Base-by-base conservation (phyloP, 2,329 filamentous ascomycete genomes). In the Sarocladium oryzae region DNA sequence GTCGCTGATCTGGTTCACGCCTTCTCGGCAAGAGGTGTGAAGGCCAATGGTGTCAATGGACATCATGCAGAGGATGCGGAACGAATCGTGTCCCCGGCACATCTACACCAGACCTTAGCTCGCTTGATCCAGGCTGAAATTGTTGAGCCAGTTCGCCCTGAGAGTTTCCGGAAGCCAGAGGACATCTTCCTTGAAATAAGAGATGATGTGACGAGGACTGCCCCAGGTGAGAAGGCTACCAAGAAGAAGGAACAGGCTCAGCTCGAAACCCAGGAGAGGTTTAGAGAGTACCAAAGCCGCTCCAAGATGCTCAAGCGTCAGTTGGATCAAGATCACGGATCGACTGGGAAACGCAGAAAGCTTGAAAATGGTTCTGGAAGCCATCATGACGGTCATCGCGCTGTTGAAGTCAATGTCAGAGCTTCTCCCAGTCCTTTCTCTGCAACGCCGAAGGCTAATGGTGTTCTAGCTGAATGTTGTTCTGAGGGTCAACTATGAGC, bases 401-500 rank as follows among this genome's bases (percentile, higher is more conserved):
- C n/a, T 11, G 26, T 43, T 23, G 38, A 52, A 20, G 37, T 52
- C 15, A 52, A 52, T 52, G 50, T 52, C 15, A 52, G 50, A 26
- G 23, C 46, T 37, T 37, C 20, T 15, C n/a, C 26, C 57, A 61
- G 48, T 6, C 53, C 60, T 50, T 33, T 51, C 10, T 51, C 56
- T 24, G 9, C 32, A 23, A 15, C 54, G 45, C n/a, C n/a, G n/a
- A n/a, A n/a, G n/a, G 56, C 63, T 70, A 58, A 67, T 59, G 18
- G 49, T 24, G 38, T 37, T 52, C 2, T 62, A 95, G 84, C 78
- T 82, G 48, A 79, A 86, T 53, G 74, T 90, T 56, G 77, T 91
- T 32, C 74, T 97, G 46, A 82, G 85, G 24, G 75, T 96, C 51
- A 96, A 96, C 63, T 85, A 89, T 61, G 86, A 91, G 52, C 95